A percentile compares a stretch with the other conserved stretches of the same genome.
phyloP scores from a whole-genome alignment of 192 early-diverging fungal genomes.

The Neocallimastix lanati region DNA sequence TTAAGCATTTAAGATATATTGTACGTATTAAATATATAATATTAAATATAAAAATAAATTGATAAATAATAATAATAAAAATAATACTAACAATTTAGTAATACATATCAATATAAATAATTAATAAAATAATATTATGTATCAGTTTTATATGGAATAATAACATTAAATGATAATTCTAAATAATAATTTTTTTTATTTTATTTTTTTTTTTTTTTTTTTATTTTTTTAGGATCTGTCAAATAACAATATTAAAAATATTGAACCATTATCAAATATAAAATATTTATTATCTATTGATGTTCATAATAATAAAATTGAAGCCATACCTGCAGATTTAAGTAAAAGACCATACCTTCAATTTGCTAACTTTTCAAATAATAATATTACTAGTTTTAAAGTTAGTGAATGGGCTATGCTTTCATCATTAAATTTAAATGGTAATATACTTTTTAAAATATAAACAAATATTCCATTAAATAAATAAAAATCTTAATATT shows the following conservation, averaged over 20 bases:
- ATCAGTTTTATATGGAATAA: no score
- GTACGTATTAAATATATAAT: background rate
- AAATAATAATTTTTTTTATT: no score
- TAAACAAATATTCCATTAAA: no score
- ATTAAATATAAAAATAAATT: no score
- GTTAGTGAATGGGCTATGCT: background rate
- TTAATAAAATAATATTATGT: no score
- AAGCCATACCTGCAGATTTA: background rate
- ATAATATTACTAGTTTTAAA: background rate
- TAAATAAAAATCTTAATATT: no score
- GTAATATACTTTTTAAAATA: no score
- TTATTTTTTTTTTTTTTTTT: no score
- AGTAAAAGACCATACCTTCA: background rate
- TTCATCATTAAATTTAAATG: background rate
- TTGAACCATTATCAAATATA: background rate
- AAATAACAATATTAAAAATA: background rate
- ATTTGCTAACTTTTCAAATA: background rate
- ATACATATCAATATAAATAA: no score
- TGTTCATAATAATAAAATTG: background rate
- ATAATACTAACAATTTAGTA: no score
- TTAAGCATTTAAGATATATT: background rate
- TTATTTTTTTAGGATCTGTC: background rate
- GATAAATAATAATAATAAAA: no score
- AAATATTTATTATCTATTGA: background rate
- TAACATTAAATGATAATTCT: no score